Evolutionary conservation across 106 monocot genomes (phyloP).

Genomic region (Xerophyta viscosa): DNA sequence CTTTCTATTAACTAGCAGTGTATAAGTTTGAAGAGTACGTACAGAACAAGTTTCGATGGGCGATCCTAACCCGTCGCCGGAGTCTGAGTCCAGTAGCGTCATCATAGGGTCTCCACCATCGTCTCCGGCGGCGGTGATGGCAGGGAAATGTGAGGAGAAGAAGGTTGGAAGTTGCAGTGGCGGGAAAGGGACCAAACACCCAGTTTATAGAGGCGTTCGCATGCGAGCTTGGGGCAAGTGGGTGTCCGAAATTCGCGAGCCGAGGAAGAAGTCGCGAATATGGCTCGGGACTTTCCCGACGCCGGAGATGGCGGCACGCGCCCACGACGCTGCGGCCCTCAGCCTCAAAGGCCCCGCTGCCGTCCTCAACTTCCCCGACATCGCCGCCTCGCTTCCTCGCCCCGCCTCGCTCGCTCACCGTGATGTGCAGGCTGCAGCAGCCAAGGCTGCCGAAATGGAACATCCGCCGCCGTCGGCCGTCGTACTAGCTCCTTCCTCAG

Average conservation of each 20-base stretch:
- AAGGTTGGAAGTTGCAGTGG: too few species aligned
- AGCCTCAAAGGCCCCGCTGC: slow-evolving; percentile 31
- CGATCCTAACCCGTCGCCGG: too few species aligned
- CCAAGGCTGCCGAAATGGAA: slow-evolving; percentile 34
- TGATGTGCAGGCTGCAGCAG: slow-evolving; percentile 41
- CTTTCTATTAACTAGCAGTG: neutral
- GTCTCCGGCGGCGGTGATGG: too few species aligned
- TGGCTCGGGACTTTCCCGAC: slow-evolving; percentile 52
- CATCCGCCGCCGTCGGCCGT: neutral
- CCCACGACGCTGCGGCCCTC: slow-evolving; percentile 44
- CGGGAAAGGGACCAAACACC: slow-evolving; percentile 12
- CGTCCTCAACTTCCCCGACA: slow-evolving; percentile 51
- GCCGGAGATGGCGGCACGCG: slow-evolving; percentile 53
- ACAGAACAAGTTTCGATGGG: neutral
- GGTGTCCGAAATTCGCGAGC: slow-evolving; percentile 54
- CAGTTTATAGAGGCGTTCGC: slow-evolving; percentile 39
- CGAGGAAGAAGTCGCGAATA: slow-evolving; percentile 42
- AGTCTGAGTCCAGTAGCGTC: neutral
- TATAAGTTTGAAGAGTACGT: neutral
- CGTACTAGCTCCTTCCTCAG: neutral
- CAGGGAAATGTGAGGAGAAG: too few species aligned
- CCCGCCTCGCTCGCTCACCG: slow-evolving; percentile 25
- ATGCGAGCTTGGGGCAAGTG: slow-evolving; percentile 54
- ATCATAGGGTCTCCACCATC: neutral
- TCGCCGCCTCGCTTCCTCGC: slow-evolving; percentile 30